Evolutionary conservation across 2,329 filamentous ascomycete genomes (phyloP).

Genomic region (Calonectria montana): DNA sequence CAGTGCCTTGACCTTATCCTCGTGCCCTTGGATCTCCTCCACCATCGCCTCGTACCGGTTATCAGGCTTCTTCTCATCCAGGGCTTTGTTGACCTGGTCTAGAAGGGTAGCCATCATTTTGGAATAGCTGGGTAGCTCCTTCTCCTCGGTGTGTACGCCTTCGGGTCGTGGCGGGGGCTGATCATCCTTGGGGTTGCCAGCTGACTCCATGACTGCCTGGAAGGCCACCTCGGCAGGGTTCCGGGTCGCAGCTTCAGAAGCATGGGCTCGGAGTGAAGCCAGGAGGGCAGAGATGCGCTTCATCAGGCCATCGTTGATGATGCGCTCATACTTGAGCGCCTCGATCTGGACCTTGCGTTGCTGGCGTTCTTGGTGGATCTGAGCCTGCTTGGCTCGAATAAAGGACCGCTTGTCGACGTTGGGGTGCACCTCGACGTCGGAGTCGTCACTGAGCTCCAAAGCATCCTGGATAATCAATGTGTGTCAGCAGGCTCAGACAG

Average conservation of each 20-base stretch:
- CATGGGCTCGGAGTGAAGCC: conserved; percentile 78
- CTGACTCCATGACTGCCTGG: conserved; percentile 86
- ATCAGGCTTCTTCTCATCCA: conserved; percentile 79
- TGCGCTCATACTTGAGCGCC: conserved; percentile 90
- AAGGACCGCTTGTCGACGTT: conserved; percentile 99
- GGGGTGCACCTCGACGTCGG: conserved; percentile 96
- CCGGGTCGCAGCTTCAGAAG: conserved; percentile 71
- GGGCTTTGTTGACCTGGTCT: conserved; percentile 88
- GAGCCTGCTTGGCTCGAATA: conserved; percentile 96
- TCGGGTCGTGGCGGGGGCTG: conserved; percentile 79
- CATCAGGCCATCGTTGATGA: conserved; percentile 92
- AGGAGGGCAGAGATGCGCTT: conserved; percentile 85
- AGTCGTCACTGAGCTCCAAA: conserved; percentile 97
- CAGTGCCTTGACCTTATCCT: conserved; percentile 80
- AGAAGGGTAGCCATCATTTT: conserved; percentile 99
- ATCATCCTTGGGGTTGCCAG: conserved; percentile 78
- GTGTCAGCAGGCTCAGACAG: conserved; percentile 20
- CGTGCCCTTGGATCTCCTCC: conserved; percentile 80
- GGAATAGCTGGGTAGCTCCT: conserved; percentile 84
- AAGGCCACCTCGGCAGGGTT: conserved; percentile 88
- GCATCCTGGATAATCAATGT: conserved; percentile 70
- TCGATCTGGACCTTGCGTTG: conserved; percentile 90
- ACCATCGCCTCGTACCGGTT: conserved; percentile 81
- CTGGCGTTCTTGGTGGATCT: conserved; percentile 92
- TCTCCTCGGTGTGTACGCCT: conserved; percentile 80